A percentile compares a stretch with the other conserved stretches of the same genome.
phyloP scores from a whole-genome alignment of 2,329 filamentous ascomycete species.

The Didymella arachidicola region DNA sequence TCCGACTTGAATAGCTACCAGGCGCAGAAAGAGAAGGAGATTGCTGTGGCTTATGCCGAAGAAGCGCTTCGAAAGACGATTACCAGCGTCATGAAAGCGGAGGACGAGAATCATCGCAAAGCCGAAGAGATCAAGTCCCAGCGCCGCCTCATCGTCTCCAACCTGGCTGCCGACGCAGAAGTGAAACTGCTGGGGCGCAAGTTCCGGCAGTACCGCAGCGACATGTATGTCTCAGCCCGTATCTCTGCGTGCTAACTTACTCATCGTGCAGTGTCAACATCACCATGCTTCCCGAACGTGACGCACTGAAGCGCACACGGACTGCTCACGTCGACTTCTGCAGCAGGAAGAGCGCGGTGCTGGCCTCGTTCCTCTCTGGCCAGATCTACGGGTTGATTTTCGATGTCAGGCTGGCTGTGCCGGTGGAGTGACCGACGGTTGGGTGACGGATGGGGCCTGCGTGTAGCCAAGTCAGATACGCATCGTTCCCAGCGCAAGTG shows the following conservation, averaged over 20 bases:
- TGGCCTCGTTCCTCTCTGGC: not conserved
- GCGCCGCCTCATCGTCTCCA: conserved; percentile 33
- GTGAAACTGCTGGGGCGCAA: conserved; percentile 25
- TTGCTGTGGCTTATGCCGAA: conserved; percentile 20
- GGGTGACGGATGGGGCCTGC: not conserved
- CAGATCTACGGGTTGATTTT: conserved; percentile 7
- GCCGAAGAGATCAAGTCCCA: conserved; percentile 23
- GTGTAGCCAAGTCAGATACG: not conserved
- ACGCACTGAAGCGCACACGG: conserved; percentile 32
- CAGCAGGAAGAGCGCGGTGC: conserved; percentile 4
- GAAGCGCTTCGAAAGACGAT: conserved; percentile 19
- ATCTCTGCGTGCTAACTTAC: not conserved
- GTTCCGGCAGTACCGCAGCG: conserved; percentile 25
- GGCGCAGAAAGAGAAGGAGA: conserved; percentile 19
- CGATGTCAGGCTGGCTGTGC: conserved; percentile 1
- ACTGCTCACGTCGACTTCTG: conserved; percentile 25
- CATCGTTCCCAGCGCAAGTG: not conserved
- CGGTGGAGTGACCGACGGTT: not conserved
- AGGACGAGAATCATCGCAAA: conserved; percentile 13
- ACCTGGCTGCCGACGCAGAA: conserved; percentile 37
- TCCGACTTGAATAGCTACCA: conserved; percentile 12
- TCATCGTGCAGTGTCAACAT: conserved; percentile 26
- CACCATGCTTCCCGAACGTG: conserved; percentile 26
- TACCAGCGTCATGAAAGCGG: conserved; percentile 21
- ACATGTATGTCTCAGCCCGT: conserved; percentile 27